These are phyloP conservation scores for Saccharomycopsis hybrid DNA, from an alignment of 1,139 yeast species.

Conservation along the genomic window DNA sequence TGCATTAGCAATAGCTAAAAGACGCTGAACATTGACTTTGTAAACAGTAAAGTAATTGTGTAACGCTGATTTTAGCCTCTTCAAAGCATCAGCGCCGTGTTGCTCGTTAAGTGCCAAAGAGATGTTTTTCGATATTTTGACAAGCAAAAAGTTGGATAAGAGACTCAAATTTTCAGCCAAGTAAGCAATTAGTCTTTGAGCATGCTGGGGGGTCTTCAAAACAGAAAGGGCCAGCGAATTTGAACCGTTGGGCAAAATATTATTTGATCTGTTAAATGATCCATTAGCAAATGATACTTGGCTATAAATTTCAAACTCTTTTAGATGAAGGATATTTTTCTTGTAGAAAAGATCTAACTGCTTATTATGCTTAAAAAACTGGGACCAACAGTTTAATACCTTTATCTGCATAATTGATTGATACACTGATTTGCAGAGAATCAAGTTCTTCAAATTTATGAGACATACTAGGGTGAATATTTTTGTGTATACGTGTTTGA, in stretches of 20 bases:
- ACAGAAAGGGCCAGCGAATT: not conserved
- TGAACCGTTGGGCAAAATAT: too few species aligned
- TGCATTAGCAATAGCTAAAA: not conserved
- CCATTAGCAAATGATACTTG: not conserved
- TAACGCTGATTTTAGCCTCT: too few species aligned
- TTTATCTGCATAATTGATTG: not conserved
- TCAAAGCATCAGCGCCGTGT: too few species aligned
- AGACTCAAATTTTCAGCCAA: not conserved
- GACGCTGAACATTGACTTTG: not conserved
- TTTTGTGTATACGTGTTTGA: too few species aligned
- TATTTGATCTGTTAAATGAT: too few species aligned
- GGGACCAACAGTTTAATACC: not conserved
- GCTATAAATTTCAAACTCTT: conserved; percentile 4
- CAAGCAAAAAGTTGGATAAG: conserved; percentile 1
- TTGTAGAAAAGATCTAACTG: conserved; percentile 7
- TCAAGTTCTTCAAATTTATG: not conserved
- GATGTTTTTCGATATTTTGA: not conserved
- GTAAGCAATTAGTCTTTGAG: not conserved
- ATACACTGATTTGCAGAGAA: not conserved
- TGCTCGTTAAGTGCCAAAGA: not conserved
- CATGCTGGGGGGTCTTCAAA: not conserved
- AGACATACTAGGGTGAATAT: too few species aligned
- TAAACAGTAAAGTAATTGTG: conserved; percentile 6
- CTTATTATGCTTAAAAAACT: conserved; percentile 1
- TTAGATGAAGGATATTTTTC: not conserved